phyloP scores from a whole-genome alignment of 2,329 filamentous ascomycete species.

The Colletotrichum chlorophyti region DNA sequence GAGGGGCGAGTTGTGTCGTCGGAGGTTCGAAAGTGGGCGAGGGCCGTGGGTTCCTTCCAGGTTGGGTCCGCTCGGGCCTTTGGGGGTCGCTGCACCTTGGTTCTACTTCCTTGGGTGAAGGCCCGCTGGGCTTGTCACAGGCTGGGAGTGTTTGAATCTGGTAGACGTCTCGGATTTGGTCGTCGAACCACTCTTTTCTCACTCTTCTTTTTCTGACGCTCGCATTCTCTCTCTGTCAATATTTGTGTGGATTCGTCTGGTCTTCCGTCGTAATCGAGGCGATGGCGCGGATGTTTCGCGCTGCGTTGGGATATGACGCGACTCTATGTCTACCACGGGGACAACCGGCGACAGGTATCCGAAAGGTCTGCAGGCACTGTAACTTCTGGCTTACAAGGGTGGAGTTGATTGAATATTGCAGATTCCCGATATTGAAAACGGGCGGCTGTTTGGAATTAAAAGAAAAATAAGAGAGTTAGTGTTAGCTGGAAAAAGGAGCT shows the following conservation, averaged over 20 bases:
- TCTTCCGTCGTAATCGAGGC: no score
- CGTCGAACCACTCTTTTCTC: neutral
- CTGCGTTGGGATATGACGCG: no score
- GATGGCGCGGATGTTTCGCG: no score
- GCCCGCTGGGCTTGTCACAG: conserved; percentile 29
- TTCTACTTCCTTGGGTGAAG: conserved; percentile 19
- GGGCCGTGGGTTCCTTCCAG: conserved; percentile 28
- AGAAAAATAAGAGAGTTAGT: neutral
- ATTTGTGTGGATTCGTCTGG: no score
- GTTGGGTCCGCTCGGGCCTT: conserved; percentile 31
- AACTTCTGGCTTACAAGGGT: no score
- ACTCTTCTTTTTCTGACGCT: neutral
- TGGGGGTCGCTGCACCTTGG: no score
- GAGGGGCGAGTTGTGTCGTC: conserved; percentile 25
- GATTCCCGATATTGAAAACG: conserved; percentile 6
- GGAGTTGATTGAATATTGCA: neutral
- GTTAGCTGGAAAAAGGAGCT: conserved; percentile 26
- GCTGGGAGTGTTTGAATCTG: conserved; percentile 27
- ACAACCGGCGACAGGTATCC: no score
- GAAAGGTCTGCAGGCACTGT: no score
- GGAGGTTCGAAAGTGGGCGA: conserved; percentile 27
- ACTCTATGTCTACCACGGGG: no score
- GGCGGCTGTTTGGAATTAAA: neutral
- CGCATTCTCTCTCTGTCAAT: neutral
- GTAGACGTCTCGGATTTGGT: conserved; percentile 18